Base-by-base conservation (phyloP, 805 yeast genomes). In the Danielia oregonensis region DNA sequence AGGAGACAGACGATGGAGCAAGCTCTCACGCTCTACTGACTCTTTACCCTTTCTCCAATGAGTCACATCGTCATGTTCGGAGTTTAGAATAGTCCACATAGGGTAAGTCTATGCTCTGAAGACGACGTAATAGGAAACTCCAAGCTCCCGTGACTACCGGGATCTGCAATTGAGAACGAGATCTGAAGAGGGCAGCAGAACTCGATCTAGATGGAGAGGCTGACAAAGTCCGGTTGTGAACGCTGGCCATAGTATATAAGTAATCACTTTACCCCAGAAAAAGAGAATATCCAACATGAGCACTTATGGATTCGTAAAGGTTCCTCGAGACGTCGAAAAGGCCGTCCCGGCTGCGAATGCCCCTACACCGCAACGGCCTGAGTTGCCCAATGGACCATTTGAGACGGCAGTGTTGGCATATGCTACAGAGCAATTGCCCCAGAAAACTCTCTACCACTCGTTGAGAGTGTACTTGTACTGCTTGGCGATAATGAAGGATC, bases 381-480 rank as follows among this genome's bases (percentile, higher is more conserved):
- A 39, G 7, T 41, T 57, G 12, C 64, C 64, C 4, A 25, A 30
- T 8, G 26, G 54, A 3, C 24, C 40, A 7, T 35, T 55, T 23
- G 51, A 49, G 4, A 40, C 39, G 28, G 37, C 33, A 23, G 31
- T 55, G n/a, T 40, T 46, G 13, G 36, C 50, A 11, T 57, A 57
- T 32, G 65, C 53, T 10, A 28, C 31, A 17, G 29, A 34, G 7
- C 44, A 48, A 24, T 45, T 59, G 21, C 58, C 61, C 4, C 24
- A 15, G 6, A 34, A 42, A 34, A 59, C 55, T 7, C 49, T 59
- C 35, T 43, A 49, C 43, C 65, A 59, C 34, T 54, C 60, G 10
- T 40, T 59, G 24, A 44, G 64, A 36, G 64, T 59, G 5, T 59
- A 50, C 35, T 49, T 51, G 24, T 59, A 59, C 38, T 46, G 56